These are phyloP conservation scores for Abrus pulchellus DNA, from an alignment of 306 rosid genomes.

Conservation along the genomic window DNA sequence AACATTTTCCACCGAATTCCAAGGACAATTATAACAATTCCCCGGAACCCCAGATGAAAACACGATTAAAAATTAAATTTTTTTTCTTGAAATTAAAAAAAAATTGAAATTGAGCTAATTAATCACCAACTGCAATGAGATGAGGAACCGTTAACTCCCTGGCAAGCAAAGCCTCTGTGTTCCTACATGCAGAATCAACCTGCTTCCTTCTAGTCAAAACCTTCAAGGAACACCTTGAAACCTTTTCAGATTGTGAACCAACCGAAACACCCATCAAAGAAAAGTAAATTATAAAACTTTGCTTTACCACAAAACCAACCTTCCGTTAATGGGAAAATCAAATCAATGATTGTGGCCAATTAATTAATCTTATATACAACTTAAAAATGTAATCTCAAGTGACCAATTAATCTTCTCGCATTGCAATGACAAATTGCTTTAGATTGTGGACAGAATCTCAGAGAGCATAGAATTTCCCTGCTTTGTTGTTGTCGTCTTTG, in stretches of 20 bases:
- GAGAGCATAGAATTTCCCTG: slow-evolving; percentile 28
- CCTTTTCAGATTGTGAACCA: slow-evolving; percentile 52
- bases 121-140: slow-evolving; percentile 82
- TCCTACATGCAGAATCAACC: slow-evolving; percentile 69
- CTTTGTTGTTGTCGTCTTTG: neutral
- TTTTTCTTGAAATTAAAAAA: neutral
- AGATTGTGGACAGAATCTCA: slow-evolving; percentile 43
- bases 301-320: slow-evolving; percentile 6
- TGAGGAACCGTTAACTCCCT: slow-evolving; percentile 78
- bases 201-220: slow-evolving; percentile 76
- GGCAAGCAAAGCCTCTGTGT: slow-evolving; percentile 66
- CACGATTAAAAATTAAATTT: neutral
- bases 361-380: neutral
- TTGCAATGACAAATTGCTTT: slow-evolving; percentile 13
- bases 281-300: neutral
- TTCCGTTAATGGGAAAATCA: too few relatives aligned
- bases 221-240: slow-evolving; percentile 60
- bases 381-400: neutral
- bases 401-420: slow-evolving; percentile 7
- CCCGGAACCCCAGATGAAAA: slow-evolving; percentile 42
- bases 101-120: neutral
- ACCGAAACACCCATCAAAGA: slow-evolving; percentile 65
- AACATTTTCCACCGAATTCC: neutral
- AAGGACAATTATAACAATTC: slow-evolving; percentile 5
- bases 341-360: slow-evolving; percentile 27